These are phyloP conservation scores for Hepatocystis sp. DNA, from an alignment of 169 alveolate genomes.

Conservation along the genomic window DNA sequence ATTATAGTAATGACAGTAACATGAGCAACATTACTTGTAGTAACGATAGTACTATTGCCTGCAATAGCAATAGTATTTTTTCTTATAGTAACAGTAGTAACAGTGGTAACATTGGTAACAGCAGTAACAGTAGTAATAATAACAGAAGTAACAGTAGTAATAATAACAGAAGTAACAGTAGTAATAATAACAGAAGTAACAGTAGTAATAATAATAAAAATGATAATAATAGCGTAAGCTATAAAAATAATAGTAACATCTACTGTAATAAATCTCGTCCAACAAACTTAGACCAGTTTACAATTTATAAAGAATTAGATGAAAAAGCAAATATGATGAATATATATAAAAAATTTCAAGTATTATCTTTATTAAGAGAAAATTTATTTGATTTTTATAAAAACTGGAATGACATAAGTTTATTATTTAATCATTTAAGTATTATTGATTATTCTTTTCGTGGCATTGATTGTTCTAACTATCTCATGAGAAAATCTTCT, in stretches of 20 bases:
- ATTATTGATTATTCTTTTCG: constrained; percentile 54
- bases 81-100: no score
- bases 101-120: no score
- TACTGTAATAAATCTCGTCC: no score
- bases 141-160: background rate
- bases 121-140: no score
- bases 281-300: no score
- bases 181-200: no score
- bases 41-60: no score
- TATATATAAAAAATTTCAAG: constrained; percentile 45
- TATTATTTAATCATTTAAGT: constrained; percentile 43
- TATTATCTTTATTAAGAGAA: constrained; percentile 57
- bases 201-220: background rate
- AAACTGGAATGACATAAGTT: constrained; percentile 40
- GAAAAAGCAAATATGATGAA: constrained; percentile 56
- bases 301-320: constrained; percentile 52
- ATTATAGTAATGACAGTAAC: no score
- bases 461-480: constrained; percentile 56
- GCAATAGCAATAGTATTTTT: no score
- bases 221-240: background rate
- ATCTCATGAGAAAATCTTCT: constrained; percentile 40
- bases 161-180: no score
- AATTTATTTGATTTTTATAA: constrained; percentile 53
- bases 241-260: no score
- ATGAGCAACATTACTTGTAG: no score